Evolutionary conservation across 1,139 yeast genomes (phyloP).

Genomic region (Saccharomyces pastorianus): DNA sequence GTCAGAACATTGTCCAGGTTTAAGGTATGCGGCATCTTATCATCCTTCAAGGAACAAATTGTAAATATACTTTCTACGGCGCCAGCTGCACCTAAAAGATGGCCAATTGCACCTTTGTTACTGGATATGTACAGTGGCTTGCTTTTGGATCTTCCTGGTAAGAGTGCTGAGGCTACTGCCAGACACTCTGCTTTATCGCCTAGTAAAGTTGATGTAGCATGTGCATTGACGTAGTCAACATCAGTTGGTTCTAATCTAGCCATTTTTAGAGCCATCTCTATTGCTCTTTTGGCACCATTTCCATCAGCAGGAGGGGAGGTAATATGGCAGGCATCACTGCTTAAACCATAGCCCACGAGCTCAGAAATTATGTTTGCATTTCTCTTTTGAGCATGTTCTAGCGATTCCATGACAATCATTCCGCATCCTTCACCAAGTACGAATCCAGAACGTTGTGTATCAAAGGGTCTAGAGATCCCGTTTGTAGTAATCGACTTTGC

Average conservation of each 20-base stretch:
- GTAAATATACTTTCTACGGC: conserved; percentile 86
- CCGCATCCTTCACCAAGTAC: conserved; percentile 95
- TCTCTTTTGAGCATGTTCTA: conserved; percentile 66
- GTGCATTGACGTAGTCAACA: conserved; percentile 83
- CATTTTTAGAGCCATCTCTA: conserved; percentile 63
- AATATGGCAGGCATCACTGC: conserved; percentile 89
- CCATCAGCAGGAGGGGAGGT: conserved; percentile 86
- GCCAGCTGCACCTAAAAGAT: conserved; percentile 92
- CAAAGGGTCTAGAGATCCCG: conserved; percentile 83
- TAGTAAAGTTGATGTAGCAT: conserved; percentile 84
- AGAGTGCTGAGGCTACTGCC: conserved; percentile 56
- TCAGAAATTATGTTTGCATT: conserved; percentile 70
- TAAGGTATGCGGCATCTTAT: conserved; percentile 68
- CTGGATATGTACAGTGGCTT: conserved; percentile 53
- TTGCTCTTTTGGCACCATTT: conserved; percentile 75
- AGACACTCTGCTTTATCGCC: conserved; percentile 86
- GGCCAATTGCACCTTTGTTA: conserved; percentile 90
- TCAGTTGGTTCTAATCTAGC: conserved; percentile 34
- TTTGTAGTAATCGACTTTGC: conserved; percentile 69
- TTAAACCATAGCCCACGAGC: conserved; percentile 76
- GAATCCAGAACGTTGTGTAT: conserved; percentile 68
- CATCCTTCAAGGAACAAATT: conserved; percentile 50
- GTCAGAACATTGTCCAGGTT: conserved; percentile 52
- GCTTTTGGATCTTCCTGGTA: conserved; percentile 20
- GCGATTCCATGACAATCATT: conserved; percentile 61